phyloP scores from a whole-genome alignment of 1,139 yeast genomes.

The Protomyces gravidus region DNA sequence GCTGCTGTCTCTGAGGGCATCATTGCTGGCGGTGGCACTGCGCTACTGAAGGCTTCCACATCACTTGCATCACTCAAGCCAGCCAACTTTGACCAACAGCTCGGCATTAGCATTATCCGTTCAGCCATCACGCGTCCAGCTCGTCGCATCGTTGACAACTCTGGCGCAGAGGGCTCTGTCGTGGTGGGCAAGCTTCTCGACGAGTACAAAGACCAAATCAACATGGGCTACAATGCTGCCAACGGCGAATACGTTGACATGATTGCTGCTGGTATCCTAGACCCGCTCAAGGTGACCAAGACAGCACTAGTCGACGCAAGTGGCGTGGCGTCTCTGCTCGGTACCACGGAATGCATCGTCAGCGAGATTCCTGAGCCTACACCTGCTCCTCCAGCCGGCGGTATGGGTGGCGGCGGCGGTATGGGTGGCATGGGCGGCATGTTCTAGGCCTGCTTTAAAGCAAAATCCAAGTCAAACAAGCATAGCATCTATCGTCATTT shows the following conservation, averaged over 20 bases:
- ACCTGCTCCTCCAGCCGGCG: constrained; percentile 55
- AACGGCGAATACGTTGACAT: constrained; percentile 93
- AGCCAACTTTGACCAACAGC: constrained; percentile 92
- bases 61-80: constrained; percentile 74
- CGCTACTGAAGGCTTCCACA: constrained; percentile 89
- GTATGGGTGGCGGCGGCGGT: constrained; percentile 62
- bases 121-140: constrained; percentile 97
- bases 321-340: constrained; percentile 95
- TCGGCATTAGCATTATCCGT: constrained; percentile 93
- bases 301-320: constrained; percentile 95
- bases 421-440: constrained; percentile 44
- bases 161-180: constrained; percentile 98
- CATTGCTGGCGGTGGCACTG: constrained; percentile 99
- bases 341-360: constrained; percentile 98
- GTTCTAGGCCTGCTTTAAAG: not conserved
- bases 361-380: constrained; percentile 93
- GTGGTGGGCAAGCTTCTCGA: constrained; percentile 88
- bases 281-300: constrained; percentile 98
- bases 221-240: constrained; percentile 89
- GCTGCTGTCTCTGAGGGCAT: constrained; percentile 99
- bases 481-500: not conserved
- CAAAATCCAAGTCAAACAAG: not conserved
- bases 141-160: constrained; percentile 92
- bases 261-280: constrained; percentile 97
- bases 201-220: constrained; percentile 79